These are phyloP conservation scores for Hypoxylon sp. DNA, from an alignment of 2,329 filamentous ascomycete genomes.

Conservation along the genomic window DNA sequence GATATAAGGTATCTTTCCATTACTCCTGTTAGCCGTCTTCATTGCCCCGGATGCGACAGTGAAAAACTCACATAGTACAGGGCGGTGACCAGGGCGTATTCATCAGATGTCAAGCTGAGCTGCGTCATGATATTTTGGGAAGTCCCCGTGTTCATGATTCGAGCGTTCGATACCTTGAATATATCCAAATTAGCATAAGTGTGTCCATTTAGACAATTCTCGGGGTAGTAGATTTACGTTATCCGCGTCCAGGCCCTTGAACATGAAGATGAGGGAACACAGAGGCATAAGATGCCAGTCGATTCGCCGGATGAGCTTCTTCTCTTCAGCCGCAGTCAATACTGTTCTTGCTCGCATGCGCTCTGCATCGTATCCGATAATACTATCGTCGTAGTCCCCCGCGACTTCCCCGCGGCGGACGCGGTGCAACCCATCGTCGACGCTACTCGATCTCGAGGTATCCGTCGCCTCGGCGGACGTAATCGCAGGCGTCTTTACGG, in stretches of 20 bases:
- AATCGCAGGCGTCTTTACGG: slow-evolving; percentile 19
- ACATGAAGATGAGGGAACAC: slow-evolving; percentile 56
- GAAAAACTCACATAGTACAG: slow-evolving; percentile 54
- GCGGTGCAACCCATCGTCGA: slow-evolving; percentile 39
- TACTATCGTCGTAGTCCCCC: slow-evolving; percentile 33
- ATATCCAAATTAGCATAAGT: background rate
- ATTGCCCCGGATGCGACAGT: too few relatives aligned
- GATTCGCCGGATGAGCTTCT: slow-evolving; percentile 56
- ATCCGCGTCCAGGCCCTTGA: slow-evolving; percentile 55
- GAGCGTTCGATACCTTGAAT: slow-evolving; percentile 54
- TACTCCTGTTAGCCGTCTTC: slow-evolving; percentile 15
- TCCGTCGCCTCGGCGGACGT: slow-evolving; percentile 26
- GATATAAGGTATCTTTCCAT: slow-evolving; percentile 53
- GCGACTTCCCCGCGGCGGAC: slow-evolving; percentile 42
- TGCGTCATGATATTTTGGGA: slow-evolving; percentile 56
- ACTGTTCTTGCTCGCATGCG: slow-evolving; percentile 46
- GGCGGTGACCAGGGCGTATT: slow-evolving; percentile 55
- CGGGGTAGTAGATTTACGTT: slow-evolving; percentile 47
- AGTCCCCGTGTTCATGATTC: slow-evolving; percentile 59
- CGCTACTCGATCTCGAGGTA: slow-evolving; percentile 36
- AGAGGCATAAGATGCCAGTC: slow-evolving; percentile 58
- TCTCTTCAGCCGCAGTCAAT: slow-evolving; percentile 57
- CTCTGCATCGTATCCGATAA: slow-evolving; percentile 50
- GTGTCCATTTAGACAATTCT: background rate
- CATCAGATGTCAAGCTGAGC: slow-evolving; percentile 54